These are phyloP conservation scores for Arthrobotrys pseudoclavata DNA, from an alignment of 2,329 filamentous ascomycete genomes.

Conservation along the genomic window DNA sequence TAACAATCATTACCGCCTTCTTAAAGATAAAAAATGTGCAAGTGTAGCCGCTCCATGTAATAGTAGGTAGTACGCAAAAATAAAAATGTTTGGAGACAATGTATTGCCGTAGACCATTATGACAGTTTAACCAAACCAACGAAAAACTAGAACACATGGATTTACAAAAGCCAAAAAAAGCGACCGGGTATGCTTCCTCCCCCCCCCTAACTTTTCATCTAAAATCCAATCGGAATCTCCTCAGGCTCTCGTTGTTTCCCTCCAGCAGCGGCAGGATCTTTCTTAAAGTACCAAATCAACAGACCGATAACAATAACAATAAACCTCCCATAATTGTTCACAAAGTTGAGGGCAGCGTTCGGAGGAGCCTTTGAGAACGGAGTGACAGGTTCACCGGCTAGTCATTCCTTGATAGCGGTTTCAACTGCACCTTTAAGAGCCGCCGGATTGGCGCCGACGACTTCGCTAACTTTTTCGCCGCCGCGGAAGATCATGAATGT, in stretches of 20 bases:
- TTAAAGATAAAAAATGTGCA: neutral
- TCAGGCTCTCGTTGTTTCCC: neutral
- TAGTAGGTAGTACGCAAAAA: conserved; percentile 9
- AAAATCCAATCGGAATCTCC: conserved; percentile 36
- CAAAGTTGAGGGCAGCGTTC: conserved; percentile 29
- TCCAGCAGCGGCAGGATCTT: neutral
- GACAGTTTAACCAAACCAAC: neutral
- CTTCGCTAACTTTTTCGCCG: conserved; percentile 78
- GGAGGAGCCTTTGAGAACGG: conserved; percentile 16
- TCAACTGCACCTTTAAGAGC: conserved; percentile 71
- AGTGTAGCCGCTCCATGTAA: conserved; percentile 3
- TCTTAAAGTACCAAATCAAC: conserved; percentile 51
- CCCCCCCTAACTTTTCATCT: neutral
- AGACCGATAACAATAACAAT: conserved; percentile 50
- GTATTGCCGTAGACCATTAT: neutral
- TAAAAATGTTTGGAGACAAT: neutral
- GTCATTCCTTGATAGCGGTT: conserved; percentile 20
- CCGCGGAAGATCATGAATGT: conserved; percentile 84
- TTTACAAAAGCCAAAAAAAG: neutral
- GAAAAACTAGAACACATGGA: neutral
- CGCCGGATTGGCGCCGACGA: conserved; percentile 84
- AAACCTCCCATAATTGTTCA: conserved; percentile 50
- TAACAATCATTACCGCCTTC: neutral
- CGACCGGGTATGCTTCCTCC: conserved; percentile 8
- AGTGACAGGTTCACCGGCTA: conserved; percentile 48